phyloP scores from a whole-genome alignment of 23 red algal species.

The Gracilaria domingensis region DNA sequence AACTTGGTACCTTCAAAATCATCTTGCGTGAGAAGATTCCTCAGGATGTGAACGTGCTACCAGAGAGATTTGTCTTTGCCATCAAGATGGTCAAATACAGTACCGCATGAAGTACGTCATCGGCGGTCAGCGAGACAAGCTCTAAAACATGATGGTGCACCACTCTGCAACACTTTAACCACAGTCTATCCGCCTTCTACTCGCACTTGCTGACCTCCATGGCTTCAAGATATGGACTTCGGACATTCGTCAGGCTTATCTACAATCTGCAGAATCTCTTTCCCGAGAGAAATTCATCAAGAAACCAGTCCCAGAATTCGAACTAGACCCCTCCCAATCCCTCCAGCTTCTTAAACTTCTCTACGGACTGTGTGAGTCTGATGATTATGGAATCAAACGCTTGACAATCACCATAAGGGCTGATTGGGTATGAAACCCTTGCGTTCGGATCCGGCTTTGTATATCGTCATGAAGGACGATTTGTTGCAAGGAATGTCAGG shows the following conservation, averaged over 20 bases:
- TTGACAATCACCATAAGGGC: constrained; percentile 28
- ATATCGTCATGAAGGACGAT: neutral
- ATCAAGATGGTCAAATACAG: no score
- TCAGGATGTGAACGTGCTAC: no score
- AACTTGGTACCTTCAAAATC: no score
- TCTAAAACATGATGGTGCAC: constrained; percentile 48
- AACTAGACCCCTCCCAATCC: constrained; percentile 36
- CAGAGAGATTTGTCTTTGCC: no score
- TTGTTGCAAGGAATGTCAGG: constrained; percentile 9
- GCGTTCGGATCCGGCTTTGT: constrained; percentile 27
- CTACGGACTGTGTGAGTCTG: constrained; percentile 38
- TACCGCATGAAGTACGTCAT: constrained; percentile 15
- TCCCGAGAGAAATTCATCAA: constrained; percentile 32
- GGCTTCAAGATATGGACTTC: constrained; percentile 53
- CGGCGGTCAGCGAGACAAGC: neutral
- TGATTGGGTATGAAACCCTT: constrained; percentile 31
- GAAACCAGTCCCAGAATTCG: constrained; percentile 7
- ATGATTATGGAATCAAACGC: constrained; percentile 24
- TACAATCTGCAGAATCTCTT: constrained; percentile 25
- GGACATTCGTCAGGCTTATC: constrained; percentile 33
- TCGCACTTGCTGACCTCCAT: constrained; percentile 17
- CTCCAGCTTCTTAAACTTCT: constrained; percentile 13
- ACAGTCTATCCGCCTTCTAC: constrained; percentile 20
- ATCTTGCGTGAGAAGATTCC: no score
- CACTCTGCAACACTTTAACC: constrained; percentile 25